Evolutionary conservation across 331 rosid genomes (phyloP), one percentile per base, ranked within the genome.

Genomic region (Stylosanthes scabra): DNA sequence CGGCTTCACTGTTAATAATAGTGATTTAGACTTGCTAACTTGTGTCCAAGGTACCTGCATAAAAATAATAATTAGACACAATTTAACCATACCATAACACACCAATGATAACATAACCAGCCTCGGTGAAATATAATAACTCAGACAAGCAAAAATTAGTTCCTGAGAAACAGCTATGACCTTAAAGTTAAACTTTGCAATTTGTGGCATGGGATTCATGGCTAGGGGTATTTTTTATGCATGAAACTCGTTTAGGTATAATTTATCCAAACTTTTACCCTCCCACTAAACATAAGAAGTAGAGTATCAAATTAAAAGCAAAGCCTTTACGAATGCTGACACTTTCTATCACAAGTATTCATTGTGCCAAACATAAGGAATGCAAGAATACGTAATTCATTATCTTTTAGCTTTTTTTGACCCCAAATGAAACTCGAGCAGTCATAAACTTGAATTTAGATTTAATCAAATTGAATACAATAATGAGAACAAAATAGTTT

Each of bases 11-110:
- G 83, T 80, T 82, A 94, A 51, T 65, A 94, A 72, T 57, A 89
- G 81, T 58, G 97, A 74, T 85, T 95, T 88, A n/a, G 98, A 94
- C 83, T 71, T 89, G 86, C 98, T 94, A 75, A 94, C 91, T 85
- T 94, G 98, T 71, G 78, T 89, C 97, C 96, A 94, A 57, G 98
- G 98, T 77, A 94, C 97, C 98, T 94, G 78, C 78, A 86, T 39
- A 76, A 70, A 41, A 70, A 74, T 69, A 27, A 14, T 51, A 29
- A 39, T 79, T 20, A 44, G 67, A 78, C 62, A 52, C 68, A 80
- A 76, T 59, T 57, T 57, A 59, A 9, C 64, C 74, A 8, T 31
- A 31, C 37, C 37, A 27, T 28, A 59, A 67, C 55, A 80, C 16
- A 28, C 63, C 27, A 12, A 69, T 29, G 42, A 74, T 31, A 39